Conservation (phyloP, 1,284 basidiomycete genomes). For the Cystobasidium sp. region DNA sequence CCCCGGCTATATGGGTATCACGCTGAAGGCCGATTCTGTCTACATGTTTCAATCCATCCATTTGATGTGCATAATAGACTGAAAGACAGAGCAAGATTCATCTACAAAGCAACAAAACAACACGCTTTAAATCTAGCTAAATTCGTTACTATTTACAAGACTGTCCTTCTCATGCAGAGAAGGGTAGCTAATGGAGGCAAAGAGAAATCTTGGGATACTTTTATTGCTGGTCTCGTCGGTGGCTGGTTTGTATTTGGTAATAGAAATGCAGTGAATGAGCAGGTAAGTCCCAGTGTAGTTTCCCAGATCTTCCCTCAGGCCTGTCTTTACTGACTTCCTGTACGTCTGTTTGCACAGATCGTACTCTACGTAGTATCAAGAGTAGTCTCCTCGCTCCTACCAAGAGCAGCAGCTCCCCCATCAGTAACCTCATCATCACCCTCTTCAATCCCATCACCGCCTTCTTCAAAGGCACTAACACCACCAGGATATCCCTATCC, state of each 20-base stretch:
- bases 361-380: conserved; percentile 93
- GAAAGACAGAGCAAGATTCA: conserved; percentile 65
- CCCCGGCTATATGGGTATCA: neutral
- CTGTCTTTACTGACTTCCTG: neutral
- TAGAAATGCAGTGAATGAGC: conserved; percentile 95
- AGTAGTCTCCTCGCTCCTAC: conserved; percentile 82
- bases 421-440: conserved; percentile 49
- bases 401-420: conserved; percentile 62
- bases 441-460: conserved; percentile 59
- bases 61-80: neutral
- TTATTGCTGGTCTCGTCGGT: conserved; percentile 87
- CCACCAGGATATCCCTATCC: conserved; percentile 57
- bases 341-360: conserved; percentile 65
- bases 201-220: conserved; percentile 82
- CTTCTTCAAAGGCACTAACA: conserved; percentile 55
- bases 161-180: conserved; percentile 77
- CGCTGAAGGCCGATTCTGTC: neutral
- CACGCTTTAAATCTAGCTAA: conserved; percentile 88
- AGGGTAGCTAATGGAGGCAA: conserved; percentile 65
- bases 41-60: neutral
- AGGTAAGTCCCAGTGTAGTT: conserved; percentile 65
- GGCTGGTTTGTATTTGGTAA: conserved; percentile 94
- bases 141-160: conserved; percentile 94
- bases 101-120: conserved; percentile 84
- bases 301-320: neutral